Base-by-base conservation (phyloP, 805 yeast species). In the Candida andamanensis region DNA sequence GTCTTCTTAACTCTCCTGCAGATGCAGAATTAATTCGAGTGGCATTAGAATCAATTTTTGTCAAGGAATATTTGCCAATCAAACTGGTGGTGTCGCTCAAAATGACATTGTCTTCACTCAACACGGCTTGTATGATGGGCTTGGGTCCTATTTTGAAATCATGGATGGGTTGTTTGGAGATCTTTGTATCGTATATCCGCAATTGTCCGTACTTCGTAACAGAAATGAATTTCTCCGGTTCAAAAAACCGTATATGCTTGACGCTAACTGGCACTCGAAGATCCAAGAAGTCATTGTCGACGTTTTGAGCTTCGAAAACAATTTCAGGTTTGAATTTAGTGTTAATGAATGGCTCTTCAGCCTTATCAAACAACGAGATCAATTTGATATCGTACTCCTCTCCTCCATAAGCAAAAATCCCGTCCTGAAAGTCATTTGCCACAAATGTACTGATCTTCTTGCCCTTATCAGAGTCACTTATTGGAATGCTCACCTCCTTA, bases 191-290 rank as follows among this genome's bases (percentile, higher is more conserved):
- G 55, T 92, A 92, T 24, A 66, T 61, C 37, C 95, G 73, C 24
- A 86, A 54, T 46, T 83, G 84, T 0, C 95, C 95, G 42, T 78
- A 74, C 34, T 74, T 62, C 4, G 97, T 85, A 3, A 80, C 72
- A 0, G 87, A 72, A 7, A 82, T 63, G 17, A 86, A 58, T 29
- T 70, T 60, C 6, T 61, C 27, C 23, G 29, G 54, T 15, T 43
- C 56, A 28, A 69, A 34, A 46, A 79, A 75, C 33, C 62, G 52
- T 28, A 86, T 66, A 34, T 71, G 68, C 4, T 78, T 72, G 24
- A 85, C 70, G 84, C 94, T 81, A 8, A 90, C 73, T 4, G 95
- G 95, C 5, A 80, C 92, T 37, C 87, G 70, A 41, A 92, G 60
- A 45, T 84, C 94, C 17, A 90, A 59, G 41, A 72, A 74, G 56